Percentiles rank a stretch among this genome's conserved stretches.
These are phyloP conservation scores for Saksenaea vasiformis DNA, from an alignment of 371 early-diverging fungal species.

Conservation along the genomic window DNA sequence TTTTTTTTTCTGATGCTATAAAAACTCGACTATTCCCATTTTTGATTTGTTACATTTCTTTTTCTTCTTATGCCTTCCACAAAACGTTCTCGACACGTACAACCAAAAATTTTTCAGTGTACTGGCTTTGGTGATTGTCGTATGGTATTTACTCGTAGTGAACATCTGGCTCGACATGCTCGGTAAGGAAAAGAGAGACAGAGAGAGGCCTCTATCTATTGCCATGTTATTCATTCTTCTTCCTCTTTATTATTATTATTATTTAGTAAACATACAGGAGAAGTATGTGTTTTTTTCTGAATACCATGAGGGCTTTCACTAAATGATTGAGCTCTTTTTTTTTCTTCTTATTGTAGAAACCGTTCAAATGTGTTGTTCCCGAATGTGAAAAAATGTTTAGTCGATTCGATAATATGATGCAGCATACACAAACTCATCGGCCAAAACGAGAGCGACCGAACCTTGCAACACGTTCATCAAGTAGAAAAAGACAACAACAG, in stretches of 20 bases:
- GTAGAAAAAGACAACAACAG: background rate
- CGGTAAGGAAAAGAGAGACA: slow-evolving; percentile 35
- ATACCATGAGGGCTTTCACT: background rate
- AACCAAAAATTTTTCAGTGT: slow-evolving; percentile 54
- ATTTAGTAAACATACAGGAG: slow-evolving; percentile 63
- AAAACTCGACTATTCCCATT: slow-evolving; percentile 6
- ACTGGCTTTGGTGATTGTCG: slow-evolving; percentile 61
- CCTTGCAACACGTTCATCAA: background rate
- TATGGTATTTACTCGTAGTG: slow-evolving; percentile 65
- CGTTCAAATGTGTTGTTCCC: slow-evolving; percentile 57
- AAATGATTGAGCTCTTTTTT: background rate
- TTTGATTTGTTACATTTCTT: slow-evolving; percentile 10
- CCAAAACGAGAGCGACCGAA: background rate
- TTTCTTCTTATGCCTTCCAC: slow-evolving; percentile 14
- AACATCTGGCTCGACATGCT: slow-evolving; percentile 61
- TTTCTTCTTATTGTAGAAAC: slow-evolving; percentile 50
- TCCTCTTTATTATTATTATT: background rate
- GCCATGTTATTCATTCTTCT: slow-evolving; percentile 3
- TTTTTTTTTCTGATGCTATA: slow-evolving; percentile 2
- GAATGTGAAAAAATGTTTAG: slow-evolving; percentile 58
- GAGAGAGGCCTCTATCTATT: background rate
- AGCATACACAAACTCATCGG: slow-evolving; percentile 63
- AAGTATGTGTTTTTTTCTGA: slow-evolving; percentile 21
- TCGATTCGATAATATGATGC: slow-evolving; percentile 68
- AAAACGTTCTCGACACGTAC: slow-evolving; percentile 16